phyloP scores from a whole-genome alignment of 1,284 basidiomycete genomes.

The Heterobasidion annosum region DNA sequence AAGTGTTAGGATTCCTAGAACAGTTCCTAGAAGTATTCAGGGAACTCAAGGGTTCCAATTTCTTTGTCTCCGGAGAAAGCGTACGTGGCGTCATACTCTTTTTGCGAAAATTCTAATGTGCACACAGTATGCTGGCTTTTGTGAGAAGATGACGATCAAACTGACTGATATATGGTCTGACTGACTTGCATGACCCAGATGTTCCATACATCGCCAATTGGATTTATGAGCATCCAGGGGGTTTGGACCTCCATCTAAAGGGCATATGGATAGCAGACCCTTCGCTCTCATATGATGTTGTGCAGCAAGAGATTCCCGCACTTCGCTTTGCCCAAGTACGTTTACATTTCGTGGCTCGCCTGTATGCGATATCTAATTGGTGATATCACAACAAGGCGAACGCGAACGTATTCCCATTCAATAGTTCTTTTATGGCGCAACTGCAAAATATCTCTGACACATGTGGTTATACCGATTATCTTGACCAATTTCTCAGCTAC shows the following conservation, averaged over 20 bases:
- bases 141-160: conserved; percentile 12
- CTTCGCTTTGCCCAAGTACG: conserved; percentile 25
- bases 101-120: neutral
- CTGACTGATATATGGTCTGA: neutral
- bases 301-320: conserved; percentile 30
- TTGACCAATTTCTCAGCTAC: conserved; percentile 29
- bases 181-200: conserved; percentile 12
- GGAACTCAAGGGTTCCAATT: conserved; percentile 29
- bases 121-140: conserved; percentile 27
- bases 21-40: conserved; percentile 29
- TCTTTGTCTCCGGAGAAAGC: conserved; percentile 28
- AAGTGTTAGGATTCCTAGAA: conserved; percentile 26
- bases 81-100: conserved; percentile 15
- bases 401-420: conserved; percentile 40
- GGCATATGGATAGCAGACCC: conserved; percentile 32
- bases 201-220: conserved; percentile 32
- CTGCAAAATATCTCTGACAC: conserved; percentile 25
- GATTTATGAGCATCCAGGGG: conserved; percentile 27
- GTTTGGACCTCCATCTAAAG: conserved; percentile 23
- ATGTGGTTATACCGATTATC: conserved; percentile 31
- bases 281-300: conserved; percentile 23
- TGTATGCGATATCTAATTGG: too few relatives aligned
- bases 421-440: conserved; percentile 20
- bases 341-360: too few relatives aligned
- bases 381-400: too few relatives aligned